phyloP scores from a whole-genome alignment of 1,284 basidiomycete species.

The Malassezia vespertilionis region DNA sequence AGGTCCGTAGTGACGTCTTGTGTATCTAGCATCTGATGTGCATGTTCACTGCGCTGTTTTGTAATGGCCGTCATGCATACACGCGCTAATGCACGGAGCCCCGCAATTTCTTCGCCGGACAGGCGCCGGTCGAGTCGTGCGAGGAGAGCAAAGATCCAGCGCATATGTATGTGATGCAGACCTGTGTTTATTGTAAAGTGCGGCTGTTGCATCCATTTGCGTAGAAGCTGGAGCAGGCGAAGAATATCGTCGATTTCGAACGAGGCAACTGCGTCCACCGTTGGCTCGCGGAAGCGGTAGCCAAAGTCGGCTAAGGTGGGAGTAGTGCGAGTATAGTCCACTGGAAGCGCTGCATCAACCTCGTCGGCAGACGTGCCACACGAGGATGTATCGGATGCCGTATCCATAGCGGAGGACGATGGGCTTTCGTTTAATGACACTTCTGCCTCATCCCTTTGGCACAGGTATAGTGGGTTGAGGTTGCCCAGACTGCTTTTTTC shows the following conservation, averaged over 20 bases:
- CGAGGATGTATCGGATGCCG: too few species aligned
- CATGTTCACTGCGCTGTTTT: not conserved
- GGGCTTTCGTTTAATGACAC: too few species aligned
- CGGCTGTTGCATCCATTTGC: conserved; percentile 15
- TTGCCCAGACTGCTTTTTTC: too few species aligned
- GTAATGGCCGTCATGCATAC: conserved; percentile 56
- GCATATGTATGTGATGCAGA: conserved; percentile 59
- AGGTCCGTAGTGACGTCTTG: conserved; percentile 11
- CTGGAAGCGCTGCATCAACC: too few species aligned
- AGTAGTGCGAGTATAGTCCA: too few species aligned
- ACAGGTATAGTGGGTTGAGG: too few species aligned
- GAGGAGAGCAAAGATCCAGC: conserved; percentile 74
- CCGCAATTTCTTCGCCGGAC: conserved; percentile 65
- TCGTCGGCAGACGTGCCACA: too few species aligned
- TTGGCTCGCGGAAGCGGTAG: conserved; percentile 2
- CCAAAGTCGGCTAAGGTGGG: too few species aligned
- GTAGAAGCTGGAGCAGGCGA: not conserved
- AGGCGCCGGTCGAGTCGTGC: conserved; percentile 62
- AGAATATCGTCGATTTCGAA: not conserved
- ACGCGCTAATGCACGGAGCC: conserved; percentile 65
- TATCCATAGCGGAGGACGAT: too few species aligned
- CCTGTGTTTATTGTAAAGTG: conserved; percentile 35
- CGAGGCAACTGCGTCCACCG: too few species aligned
- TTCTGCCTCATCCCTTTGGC: too few species aligned
- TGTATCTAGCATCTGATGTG: not conserved